phyloP scores from a whole-genome alignment of 352 stramenopile species.

The Phytophthora cactorum region DNA sequence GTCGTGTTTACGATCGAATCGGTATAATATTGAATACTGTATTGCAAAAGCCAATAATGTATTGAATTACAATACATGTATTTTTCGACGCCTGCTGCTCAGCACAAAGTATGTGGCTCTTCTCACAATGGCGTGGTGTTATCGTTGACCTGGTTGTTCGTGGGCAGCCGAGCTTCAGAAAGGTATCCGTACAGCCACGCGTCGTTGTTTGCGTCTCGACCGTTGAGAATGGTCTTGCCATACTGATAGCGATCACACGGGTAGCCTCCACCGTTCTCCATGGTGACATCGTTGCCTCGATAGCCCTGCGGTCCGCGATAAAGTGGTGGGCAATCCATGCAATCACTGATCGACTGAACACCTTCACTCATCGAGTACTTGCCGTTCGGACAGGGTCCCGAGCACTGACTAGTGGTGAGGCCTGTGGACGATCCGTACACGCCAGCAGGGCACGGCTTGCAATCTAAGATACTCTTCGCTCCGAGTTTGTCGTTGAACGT shows the following conservation, averaged over 20 bases:
- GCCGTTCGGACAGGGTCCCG: slow-evolving; percentile 64
- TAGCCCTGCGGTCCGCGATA: slow-evolving; percentile 70
- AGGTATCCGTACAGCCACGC: slow-evolving; percentile 44
- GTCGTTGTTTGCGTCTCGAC: slow-evolving; percentile 41
- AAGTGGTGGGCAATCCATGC: slow-evolving; percentile 55
- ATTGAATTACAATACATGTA: no score
- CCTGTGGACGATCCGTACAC: slow-evolving; percentile 64
- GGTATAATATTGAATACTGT: no score
- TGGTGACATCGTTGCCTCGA: slow-evolving; percentile 57
- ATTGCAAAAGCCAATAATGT: no score
- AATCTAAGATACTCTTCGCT: no score
- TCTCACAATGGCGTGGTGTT: slow-evolving; percentile 22
- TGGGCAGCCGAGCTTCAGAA: slow-evolving; percentile 21
- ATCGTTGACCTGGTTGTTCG: slow-evolving; percentile 37
- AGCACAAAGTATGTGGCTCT: neutral
- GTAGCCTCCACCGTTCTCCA: slow-evolving; percentile 53
- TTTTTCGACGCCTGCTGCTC: no score
- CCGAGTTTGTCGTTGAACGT: slow-evolving; percentile 72
- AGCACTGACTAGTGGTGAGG: slow-evolving; percentile 62
- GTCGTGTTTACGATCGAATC: no score
- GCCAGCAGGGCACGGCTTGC: slow-evolving; percentile 66
- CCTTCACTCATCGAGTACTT: slow-evolving; percentile 74
- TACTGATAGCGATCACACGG: slow-evolving; percentile 64
- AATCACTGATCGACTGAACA: slow-evolving; percentile 62
- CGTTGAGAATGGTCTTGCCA: slow-evolving; percentile 52